Evolutionary conservation across 140 eudicot species (phyloP).

Genomic region (Flaveria floridana): DNA sequence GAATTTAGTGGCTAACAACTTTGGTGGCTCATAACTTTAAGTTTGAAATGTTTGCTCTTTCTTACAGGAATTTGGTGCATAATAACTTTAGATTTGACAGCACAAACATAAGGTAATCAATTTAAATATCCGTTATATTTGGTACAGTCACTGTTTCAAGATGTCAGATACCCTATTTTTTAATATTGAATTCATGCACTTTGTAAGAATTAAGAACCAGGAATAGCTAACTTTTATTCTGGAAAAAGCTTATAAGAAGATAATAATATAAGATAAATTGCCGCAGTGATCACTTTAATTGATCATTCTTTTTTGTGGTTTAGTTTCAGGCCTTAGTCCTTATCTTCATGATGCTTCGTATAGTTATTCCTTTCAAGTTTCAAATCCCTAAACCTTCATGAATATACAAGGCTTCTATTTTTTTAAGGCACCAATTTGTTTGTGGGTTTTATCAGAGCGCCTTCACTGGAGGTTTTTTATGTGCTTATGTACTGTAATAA

Average conservation of each 20-base stretch:
- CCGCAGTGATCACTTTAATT: neutral
- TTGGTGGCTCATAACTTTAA: neutral
- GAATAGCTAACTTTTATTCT: neutral
- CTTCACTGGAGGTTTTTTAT: no score
- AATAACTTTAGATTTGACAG: constrained; percentile 48
- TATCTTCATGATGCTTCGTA: neutral
- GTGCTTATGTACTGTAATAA: neutral
- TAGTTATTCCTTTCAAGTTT: neutral
- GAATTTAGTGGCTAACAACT: constrained; percentile 1
- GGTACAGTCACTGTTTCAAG: constrained; percentile 1
- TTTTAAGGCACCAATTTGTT: neutral
- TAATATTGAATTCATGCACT: constrained; percentile 2
- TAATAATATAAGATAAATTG: neutral
- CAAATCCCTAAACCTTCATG: neutral
- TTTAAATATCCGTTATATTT: constrained; percentile 4
- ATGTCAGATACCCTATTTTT: neutral
- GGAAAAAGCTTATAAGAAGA: neutral
- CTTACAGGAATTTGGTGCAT: constrained; percentile 58
- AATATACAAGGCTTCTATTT: neutral
- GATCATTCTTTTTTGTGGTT: neutral
- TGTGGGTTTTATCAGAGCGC: neutral
- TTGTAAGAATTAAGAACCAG: constrained; percentile 13
- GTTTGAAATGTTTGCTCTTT: constrained; percentile 21
- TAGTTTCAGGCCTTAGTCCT: neutral
- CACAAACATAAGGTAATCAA: constrained; percentile 44